Base-by-base conservation (phyloP, 2,329 filamentous ascomycete genomes). In the Pseudogymnoascus sp. region DNA sequence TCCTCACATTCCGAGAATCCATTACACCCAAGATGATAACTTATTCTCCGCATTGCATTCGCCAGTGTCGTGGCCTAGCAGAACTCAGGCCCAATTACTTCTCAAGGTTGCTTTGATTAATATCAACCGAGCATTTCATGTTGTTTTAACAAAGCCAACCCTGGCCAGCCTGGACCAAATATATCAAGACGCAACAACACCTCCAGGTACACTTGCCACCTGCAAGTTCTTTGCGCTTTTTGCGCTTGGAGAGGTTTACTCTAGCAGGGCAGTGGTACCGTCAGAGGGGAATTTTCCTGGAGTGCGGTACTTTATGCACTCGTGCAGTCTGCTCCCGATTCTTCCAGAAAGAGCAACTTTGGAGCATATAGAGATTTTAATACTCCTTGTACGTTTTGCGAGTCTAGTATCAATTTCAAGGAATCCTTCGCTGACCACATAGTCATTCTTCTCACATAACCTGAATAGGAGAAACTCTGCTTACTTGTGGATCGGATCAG, bases 191-290 rank as follows among this genome's bases (percentile, higher is more conserved):
- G 71, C n/a, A n/a, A n/a, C 73, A 1, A 67, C 70, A 6, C 74
- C 73, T 10, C 72, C 71, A 4, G 74, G 76, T 41, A 71, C 73
- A 0, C 65, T 79, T 0, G 65, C 73, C 0, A 74, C 72, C 11
- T 77, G 77, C 66, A 79, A 79, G 54, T 64, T 81, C 0, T 79
- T 77, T 72, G 77, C 76, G 0, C 51, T 81, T 2, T 79, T 81
- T 65, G 79, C 79, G 0, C 73, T 81, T 5, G 79, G 79, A 0
- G 78, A 80, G 64, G 75, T 78, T 34, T 80, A 79, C 31, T 79
- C 79, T 0, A 76, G 75, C 0, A 71, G 77, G n/a, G 74, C 75
- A 2, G 74, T 68, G 3, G 64, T 75, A 1, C 65, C 62, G 8
- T 70, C 73, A 0, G 16, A 43, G 39, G 73, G 70, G 8, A 68